A percentile compares a stretch with the other conserved stretches of the same genome.
Conservation (phyloP, 495 filamentous ascomycete species). For the Penicillium turbatum region DNA sequence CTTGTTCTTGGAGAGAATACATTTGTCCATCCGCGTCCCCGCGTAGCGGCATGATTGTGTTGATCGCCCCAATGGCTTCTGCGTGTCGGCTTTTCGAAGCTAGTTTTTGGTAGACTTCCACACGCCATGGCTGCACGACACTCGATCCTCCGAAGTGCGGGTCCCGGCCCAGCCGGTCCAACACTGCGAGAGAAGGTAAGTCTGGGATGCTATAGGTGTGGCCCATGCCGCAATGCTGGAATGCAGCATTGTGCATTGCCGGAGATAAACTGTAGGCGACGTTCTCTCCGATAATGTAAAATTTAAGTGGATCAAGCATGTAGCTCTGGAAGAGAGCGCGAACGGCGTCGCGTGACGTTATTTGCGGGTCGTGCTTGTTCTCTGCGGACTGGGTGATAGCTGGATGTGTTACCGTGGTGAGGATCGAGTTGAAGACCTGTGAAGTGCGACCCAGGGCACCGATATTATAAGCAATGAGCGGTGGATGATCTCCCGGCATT, state of each 20-base stretch:
- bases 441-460: slow-evolving; percentile 64
- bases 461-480: slow-evolving; percentile 69
- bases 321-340: slow-evolving; percentile 51
- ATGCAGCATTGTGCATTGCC: slow-evolving; percentile 75
- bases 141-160: slow-evolving; percentile 69
- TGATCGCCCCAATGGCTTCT: slow-evolving; percentile 75
- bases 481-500: slow-evolving; percentile 38
- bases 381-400: slow-evolving; percentile 42
- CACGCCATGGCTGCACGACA: slow-evolving; percentile 72
- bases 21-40: slow-evolving; percentile 58
- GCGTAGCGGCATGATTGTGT: slow-evolving; percentile 73
- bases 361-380: slow-evolving; percentile 38
- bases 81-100: slow-evolving; percentile 70
- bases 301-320: slow-evolving; percentile 62
- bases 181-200: slow-evolving; percentile 56
- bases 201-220: slow-evolving; percentile 66
- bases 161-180: slow-evolving; percentile 59
- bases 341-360: slow-evolving; percentile 56
- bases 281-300: slow-evolving; percentile 69
- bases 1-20: slow-evolving; percentile 57
- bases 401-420: slow-evolving; percentile 66
- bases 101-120: slow-evolving; percentile 62
- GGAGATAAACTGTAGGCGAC: slow-evolving; percentile 74
- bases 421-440: slow-evolving; percentile 61
- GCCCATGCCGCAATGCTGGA: slow-evolving; percentile 64